These are phyloP conservation scores for Rusavskia elegans DNA, from an alignment of 495 filamentous ascomycete genomes.

Conservation along the genomic window DNA sequence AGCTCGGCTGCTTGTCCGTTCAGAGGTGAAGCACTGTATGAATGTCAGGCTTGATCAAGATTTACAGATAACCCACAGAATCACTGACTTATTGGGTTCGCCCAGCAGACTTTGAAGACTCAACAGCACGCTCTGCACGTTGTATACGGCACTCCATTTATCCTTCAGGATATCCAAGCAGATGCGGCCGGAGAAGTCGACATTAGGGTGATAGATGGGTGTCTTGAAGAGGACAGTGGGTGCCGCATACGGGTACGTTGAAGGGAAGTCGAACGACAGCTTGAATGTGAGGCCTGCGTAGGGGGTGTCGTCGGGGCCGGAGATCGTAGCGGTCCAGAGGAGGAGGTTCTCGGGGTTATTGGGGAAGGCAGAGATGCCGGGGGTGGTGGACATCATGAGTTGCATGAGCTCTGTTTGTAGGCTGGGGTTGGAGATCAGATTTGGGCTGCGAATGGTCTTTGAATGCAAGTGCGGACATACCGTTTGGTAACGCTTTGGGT, in stretches of 20 bases:
- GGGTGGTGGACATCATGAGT: slow-evolving; percentile 86
- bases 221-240: slow-evolving; percentile 89
- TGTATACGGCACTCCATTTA: slow-evolving; percentile 94
- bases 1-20: slow-evolving; percentile 94
- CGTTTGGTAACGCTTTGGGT: slow-evolving; percentile 68
- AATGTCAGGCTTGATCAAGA: neutral
- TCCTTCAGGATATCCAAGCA: slow-evolving; percentile 97
- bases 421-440: slow-evolving; percentile 27
- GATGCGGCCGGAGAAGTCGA: slow-evolving; percentile 83
- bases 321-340: slow-evolving; percentile 84
- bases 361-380: slow-evolving; percentile 91
- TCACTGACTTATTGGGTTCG: slow-evolving; percentile 86
- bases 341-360: slow-evolving; percentile 79
- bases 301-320: slow-evolving; percentile 78
- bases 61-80: neutral
- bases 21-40: slow-evolving; percentile 66
- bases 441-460: neutral
- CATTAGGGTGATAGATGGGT: slow-evolving; percentile 86
- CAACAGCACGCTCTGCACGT: slow-evolving; percentile 79
- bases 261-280: slow-evolving; percentile 79
- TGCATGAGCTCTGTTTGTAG: slow-evolving; percentile 96
- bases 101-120: slow-evolving; percentile 91
- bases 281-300: slow-evolving; percentile 85
- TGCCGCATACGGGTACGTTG: slow-evolving; percentile 86
- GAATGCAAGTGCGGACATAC: slow-evolving; percentile 22